A percentile compares a stretch with the other conserved stretches of the same genome.
phyloP scores from a whole-genome alignment of 2,329 filamentous ascomycete genomes.

The Colletotrichum caudatum region DNA sequence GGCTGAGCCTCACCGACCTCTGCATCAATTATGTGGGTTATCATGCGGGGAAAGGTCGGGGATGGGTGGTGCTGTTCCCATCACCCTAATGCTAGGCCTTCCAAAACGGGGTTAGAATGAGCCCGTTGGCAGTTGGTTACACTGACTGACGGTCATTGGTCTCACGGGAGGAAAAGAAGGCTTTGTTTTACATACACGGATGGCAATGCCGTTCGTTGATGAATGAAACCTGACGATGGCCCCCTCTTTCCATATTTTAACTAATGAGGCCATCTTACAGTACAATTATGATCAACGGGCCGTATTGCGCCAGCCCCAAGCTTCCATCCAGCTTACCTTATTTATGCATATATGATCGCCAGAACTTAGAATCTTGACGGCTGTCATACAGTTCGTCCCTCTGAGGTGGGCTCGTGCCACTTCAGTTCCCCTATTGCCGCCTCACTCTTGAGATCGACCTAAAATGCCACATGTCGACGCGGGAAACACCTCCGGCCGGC shows the following conservation, averaged over 20 bases:
- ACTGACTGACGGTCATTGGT: not conserved
- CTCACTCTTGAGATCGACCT: not conserved
- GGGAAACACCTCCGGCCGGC: not conserved
- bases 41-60: conserved; percentile 17
- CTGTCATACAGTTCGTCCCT: not conserved
- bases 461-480: not conserved
- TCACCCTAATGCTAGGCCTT: not conserved
- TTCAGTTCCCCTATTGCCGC: not conserved
- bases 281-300: not conserved
- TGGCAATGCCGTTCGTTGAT: not conserved
- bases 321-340: not conserved
- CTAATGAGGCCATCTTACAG: not conserved
- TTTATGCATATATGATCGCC: not conserved
- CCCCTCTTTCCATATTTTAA: not conserved
- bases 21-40: conserved; percentile 9
- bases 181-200: not conserved
- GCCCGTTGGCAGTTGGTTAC: conserved; percentile 1
- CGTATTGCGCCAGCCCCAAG: not conserved
- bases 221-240: not conserved
- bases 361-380: not conserved
- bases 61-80: not conserved
- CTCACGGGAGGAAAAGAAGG: not conserved
- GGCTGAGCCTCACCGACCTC: conserved; percentile 20
- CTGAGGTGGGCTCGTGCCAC: not conserved
- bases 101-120: conserved; percentile 3